Evolutionary conservation across 2,329 filamentous ascomycete genomes (phyloP), one percentile per base, ranked within the genome.

Genomic region (Elsinoe australis): DNA sequence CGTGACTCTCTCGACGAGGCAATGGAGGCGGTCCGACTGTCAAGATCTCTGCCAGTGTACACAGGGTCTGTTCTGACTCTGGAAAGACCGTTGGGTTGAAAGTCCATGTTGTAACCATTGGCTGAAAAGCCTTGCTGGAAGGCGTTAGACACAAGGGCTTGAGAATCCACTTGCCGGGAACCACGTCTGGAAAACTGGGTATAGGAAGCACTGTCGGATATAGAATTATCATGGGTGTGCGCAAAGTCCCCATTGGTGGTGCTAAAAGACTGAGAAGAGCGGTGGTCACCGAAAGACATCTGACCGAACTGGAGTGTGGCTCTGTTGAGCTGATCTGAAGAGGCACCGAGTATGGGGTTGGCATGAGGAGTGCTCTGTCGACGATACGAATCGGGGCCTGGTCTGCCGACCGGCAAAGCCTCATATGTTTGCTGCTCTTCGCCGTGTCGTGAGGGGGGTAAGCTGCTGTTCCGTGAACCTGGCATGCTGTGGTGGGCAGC

Each of bases 371-470:
- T 48, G 33, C 45, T 48, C 17, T 48, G 45, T 24, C 45, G 33
- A n/a, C 33, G 45, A 14, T 26, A 48, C 9, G 32, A 38, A 29
- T 48, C 45, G 9, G 32, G 34, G 3, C 34, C 34, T 10, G 33
- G 24, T 26, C 45, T 18, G 21, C 33, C 33, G 10, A 39, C 52
- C 8, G 47, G 6, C 7, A 29, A 22, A 17, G 51, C 47, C 42
- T 49, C 22, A 22, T 62, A 67, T 24, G 61, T 59, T 4, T 62
- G 53, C 18, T 62, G 61, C 36, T 71, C 65, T 12, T 65, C 65
- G 8, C 68, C 65, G 49, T 77, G 72, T 39, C 75, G 71, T 28
- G 78, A 79, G 1, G 77, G 71, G 35, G 78, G 75, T 38, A 77
- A 64, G 59, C 71, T 78, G 33, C 68, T 64, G 50, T 79, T 78